Conservation (phyloP, 2,329 filamentous ascomycete genomes). For the Blastomyces gilchristii region DNA sequence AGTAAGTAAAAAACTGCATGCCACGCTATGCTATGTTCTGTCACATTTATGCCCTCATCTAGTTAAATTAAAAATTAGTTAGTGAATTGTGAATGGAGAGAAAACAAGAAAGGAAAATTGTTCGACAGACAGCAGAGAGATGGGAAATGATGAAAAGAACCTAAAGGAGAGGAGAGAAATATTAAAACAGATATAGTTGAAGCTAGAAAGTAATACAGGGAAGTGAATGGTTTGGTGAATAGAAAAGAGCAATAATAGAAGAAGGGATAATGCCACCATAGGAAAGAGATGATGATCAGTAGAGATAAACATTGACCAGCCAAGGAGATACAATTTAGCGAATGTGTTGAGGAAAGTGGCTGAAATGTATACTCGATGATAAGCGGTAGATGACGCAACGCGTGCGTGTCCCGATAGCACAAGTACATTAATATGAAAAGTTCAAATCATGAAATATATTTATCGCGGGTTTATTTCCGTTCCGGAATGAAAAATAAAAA, state of each 20-base stretch:
- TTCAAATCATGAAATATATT: slow-evolving; percentile 1
- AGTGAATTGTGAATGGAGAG: not conserved
- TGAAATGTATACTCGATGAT: not conserved
- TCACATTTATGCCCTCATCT: not conserved
- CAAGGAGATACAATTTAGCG: not conserved
- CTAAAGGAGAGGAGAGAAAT: not conserved
- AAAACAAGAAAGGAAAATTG: not conserved
- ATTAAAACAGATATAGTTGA: not conserved
- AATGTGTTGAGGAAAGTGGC: not conserved
- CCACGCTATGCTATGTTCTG: not conserved
- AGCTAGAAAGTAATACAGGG: not conserved
- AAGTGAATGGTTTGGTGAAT: not conserved
- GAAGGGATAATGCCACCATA: not conserved
- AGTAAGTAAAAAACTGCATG: not conserved
- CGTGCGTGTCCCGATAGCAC: not conserved
- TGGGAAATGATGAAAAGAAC: not conserved
- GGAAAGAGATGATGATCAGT: not conserved
- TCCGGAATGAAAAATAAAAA: not conserved
- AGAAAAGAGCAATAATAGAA: not conserved
- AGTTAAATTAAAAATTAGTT: not conserved
- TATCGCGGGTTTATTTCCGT: not conserved
- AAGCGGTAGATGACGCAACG: not conserved
- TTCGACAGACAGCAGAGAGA: not conserved
- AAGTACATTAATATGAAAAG: not conserved
- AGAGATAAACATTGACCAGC: not conserved